Evolutionary conservation across 106 monocot species (phyloP).

Genomic region (Dendrobium officinale): DNA sequence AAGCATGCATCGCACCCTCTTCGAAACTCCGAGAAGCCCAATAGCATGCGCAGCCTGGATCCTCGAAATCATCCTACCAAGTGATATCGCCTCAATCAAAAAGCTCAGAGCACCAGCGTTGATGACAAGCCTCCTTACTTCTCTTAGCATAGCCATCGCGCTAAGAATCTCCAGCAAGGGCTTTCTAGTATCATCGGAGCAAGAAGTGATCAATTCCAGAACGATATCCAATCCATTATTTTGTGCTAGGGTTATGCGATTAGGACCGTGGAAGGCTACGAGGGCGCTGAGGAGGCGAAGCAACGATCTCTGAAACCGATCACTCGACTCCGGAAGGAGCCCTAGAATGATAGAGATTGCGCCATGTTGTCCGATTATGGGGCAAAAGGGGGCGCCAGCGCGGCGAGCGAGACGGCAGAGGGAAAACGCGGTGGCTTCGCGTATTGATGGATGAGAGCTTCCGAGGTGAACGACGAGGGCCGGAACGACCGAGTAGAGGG

Average conservation of each 20-base stretch:
- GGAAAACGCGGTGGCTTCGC: conserved; percentile 8
- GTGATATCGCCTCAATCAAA: conserved; percentile 26
- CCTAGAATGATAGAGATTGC: conserved; percentile 21
- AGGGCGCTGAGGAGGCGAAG: conserved; percentile 23
- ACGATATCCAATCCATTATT: conserved; percentile 19
- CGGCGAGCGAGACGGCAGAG: conserved; percentile 12
- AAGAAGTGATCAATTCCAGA: conserved; percentile 7
- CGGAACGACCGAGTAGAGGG: conserved; percentile 16
- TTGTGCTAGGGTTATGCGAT: conserved; percentile 22
- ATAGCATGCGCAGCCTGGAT: conserved; percentile 30
- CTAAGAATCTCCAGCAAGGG: conserved; percentile 36
- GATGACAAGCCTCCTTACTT: conserved; percentile 20
- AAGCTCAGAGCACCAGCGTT: conserved; percentile 12
- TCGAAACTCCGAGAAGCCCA: conserved; percentile 22
- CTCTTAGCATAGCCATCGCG: conserved; percentile 28
- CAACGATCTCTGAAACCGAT: conserved; percentile 15
- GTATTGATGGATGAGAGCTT: conserved; percentile 6
- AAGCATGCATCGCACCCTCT: conserved; percentile 22
- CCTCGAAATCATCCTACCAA: conserved; percentile 25
- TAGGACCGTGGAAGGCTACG: conserved; percentile 15
- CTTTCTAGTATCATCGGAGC: conserved; percentile 15
- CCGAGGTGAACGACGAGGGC: conserved; percentile 19
- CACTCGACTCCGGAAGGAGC: conserved; percentile 19
- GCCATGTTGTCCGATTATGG: conserved; percentile 15
- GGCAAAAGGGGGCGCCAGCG: conserved; percentile 9